Evolutionary conservation across 2,329 filamentous ascomycete genomes (phyloP), one percentile per base, ranked within the genome.

Genomic region (Xylariaceae sp.): DNA sequence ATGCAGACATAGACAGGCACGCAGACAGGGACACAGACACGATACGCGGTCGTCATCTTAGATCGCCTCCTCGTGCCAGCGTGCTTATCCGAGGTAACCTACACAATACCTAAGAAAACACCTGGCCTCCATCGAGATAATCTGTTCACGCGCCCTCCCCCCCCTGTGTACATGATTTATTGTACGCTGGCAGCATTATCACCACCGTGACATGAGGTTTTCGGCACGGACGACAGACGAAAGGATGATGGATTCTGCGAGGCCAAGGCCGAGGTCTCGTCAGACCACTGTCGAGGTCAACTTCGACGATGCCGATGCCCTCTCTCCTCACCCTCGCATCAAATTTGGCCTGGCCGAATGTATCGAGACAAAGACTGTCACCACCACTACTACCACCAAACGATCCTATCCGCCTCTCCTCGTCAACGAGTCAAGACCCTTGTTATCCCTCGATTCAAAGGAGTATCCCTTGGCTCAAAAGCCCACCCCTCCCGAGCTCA

Each of bases 331-430:
- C 75, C 64, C 73, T 7, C 70, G 71, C 32, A 69, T 79, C 51
- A 81, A 84, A 65, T 81, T 87, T 63, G 81, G 84, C 60, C 76
- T 88, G 45, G 82, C 82, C 57, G 84, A 88, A 66, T 87, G 84
- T 63, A 82, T 88, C 67, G 85, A 88, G 74, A 88, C 85, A 16
- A 87, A 85, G 71, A 88, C 84, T 10, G 86, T 96, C 60, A 96
- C 93, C 1, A 97, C 93, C 0, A 97, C 93, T 0, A 97, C 92
- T 0, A 96, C 91, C 0, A 96, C 93, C 1, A 90, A 91, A 62
- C 87, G 73, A 81, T 91, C 74, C 74, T 96, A 95, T 64, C 93
- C 93, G 45, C 91, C 91, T n/a, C 79, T 97, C 55, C 80, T 90
- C 53, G 85, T 96, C 64, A 87, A 86, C 62, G 84, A 90, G 56